phyloP scores from a whole-genome alignment of 352 stramenopile species.

The Peronosclerospora sorghi region DNA sequence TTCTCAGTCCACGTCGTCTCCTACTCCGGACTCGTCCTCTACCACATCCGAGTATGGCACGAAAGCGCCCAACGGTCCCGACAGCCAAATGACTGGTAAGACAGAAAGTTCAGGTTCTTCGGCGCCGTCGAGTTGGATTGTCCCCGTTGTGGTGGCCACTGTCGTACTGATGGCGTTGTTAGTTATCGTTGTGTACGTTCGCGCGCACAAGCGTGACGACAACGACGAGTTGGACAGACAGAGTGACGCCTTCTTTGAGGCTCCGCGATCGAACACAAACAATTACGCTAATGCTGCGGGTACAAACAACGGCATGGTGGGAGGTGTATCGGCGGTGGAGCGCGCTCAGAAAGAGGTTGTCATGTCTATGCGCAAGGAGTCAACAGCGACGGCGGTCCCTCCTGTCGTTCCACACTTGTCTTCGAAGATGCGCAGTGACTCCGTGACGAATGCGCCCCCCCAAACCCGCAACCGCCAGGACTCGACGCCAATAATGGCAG shows the following conservation, averaged over 20 bases:
- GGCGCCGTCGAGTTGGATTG: constrained; percentile 34
- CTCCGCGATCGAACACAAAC: constrained; percentile 45
- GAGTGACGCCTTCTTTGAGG: constrained; percentile 53
- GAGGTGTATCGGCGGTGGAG: constrained; percentile 9
- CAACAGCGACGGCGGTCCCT: constrained; percentile 4
- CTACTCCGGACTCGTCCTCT: neutral
- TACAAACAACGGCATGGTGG: constrained; percentile 6
- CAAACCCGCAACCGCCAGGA: constrained; percentile 26
- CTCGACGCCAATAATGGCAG: constrained; percentile 18
- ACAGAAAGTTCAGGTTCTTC: constrained; percentile 15
- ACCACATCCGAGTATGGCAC: constrained; percentile 36
- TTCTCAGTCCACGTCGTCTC: no score
- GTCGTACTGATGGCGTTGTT: constrained; percentile 43
- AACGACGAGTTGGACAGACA: constrained; percentile 42
- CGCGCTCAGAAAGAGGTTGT: constrained; percentile 16
- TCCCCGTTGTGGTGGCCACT: constrained; percentile 42
- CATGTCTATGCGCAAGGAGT: constrained; percentile 26
- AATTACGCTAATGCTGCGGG: constrained; percentile 19
- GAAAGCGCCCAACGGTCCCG: constrained; percentile 19
- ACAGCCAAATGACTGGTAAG: constrained; percentile 7
- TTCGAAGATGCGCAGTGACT: no score
- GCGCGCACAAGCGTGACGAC: constrained; percentile 27
- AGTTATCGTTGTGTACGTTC: constrained; percentile 53
- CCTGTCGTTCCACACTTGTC: constrained; percentile 14
- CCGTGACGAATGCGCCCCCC: constrained; percentile 11